Evolutionary conservation across 2,329 filamentous ascomycete species (phyloP), one percentile per base, ranked within the genome.

Genomic region (Lasiodiplodia sp.): DNA sequence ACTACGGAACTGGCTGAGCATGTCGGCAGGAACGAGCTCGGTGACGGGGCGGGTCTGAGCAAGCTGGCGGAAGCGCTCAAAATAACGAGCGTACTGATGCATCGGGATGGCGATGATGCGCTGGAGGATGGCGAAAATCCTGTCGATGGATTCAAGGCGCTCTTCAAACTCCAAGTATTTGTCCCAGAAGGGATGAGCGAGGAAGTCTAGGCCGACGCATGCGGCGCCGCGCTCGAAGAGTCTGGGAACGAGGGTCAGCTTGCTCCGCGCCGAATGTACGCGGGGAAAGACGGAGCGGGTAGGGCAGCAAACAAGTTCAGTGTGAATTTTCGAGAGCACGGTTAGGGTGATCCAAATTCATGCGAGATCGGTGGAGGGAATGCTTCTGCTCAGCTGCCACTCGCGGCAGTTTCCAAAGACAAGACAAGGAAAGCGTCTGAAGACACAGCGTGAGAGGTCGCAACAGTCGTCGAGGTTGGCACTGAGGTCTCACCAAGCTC

Each of bases 111-210:
- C 88, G 66, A 97, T 92, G 68, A 97, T 87, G 66, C 94, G 92
- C 70, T 87, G 86, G 65, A 97, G 86, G 68, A 99, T 93, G 51
- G 88, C 89, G 74, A 96, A 97, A 67, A 97, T 92, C 75, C 89
- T 93, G 38, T 96, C 92, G 16, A 91, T 88, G 0, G 91, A 89
- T 75, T 97, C 94, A 70, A 95, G 86, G 1, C 94, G 91, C 78
- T 97, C 94, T 78, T 98, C 96, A 75, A 96, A 98, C 78, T 98
- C 96, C 71, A 99, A 89, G 77, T 97, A 99, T 82, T 97, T 98
- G 80, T 99, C 96, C 96, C 96, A 99, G 82, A 99, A 97, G 1
- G 94, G 94, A 78, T 97, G 94, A 2, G 94, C 91, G 37, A 97
- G 86, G 77, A 97, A 99, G 81, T 99, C 96, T 21, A 98, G 86